Evolutionary conservation across 164 flowering plant species (phyloP).

Genomic region (Tetracentron sinense): DNA sequence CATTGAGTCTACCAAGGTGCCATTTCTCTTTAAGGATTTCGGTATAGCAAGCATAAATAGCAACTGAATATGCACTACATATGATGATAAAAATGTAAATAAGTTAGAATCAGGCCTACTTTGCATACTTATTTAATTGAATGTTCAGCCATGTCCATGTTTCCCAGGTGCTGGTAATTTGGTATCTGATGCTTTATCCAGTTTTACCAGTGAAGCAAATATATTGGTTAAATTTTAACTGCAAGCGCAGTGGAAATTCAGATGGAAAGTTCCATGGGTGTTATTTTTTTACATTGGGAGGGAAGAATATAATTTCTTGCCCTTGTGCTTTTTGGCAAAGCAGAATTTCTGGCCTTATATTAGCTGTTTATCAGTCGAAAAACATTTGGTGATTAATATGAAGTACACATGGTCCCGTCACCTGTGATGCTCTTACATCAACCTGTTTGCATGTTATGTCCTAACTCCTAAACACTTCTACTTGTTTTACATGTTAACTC

Average conservation of each 20-base stretch:
- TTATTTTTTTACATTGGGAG: no score
- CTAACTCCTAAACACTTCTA: no score
- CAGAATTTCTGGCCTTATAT: background rate
- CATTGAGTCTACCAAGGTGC: background rate
- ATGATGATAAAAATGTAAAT: background rate
- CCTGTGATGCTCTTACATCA: background rate
- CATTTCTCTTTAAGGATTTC: background rate
- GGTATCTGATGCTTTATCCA: no score
- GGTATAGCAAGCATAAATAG: background rate
- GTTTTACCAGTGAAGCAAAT: no score
- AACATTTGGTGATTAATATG: background rate
- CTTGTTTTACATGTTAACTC: no score
- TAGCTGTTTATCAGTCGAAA: background rate
- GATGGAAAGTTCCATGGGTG: background rate
- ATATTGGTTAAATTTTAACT: background rate
- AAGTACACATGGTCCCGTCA: background rate
- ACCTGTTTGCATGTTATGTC: no score
- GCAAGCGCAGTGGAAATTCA: background rate
- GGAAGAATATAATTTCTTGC: background rate
- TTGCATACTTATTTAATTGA: background rate
- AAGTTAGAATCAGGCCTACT: background rate
- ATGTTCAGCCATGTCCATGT: no score
- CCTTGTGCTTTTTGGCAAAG: background rate
- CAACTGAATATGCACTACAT: background rate
- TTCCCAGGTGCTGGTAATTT: no score